Conservation (phyloP, 2,329 filamentous ascomycete species). For the Trichophyton equinum region DNA sequence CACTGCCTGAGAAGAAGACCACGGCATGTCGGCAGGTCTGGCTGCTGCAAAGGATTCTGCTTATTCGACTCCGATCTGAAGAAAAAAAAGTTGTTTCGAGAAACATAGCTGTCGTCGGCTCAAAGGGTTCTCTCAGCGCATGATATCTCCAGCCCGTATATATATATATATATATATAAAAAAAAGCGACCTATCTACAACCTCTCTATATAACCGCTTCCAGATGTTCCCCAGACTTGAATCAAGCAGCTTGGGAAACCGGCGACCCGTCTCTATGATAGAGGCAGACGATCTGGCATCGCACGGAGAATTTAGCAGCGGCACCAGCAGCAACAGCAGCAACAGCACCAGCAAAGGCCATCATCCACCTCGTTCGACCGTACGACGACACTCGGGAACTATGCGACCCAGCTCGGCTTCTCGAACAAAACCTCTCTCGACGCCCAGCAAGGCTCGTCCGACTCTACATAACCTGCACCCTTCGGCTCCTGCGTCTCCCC, state of each 20-base stretch:
- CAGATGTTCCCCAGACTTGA: conserved; percentile 11
- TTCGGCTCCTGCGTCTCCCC: conserved; percentile 52
- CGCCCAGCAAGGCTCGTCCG: conserved; percentile 28
- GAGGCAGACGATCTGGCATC: conserved; percentile 17
- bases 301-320: background rate
- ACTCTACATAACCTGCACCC: conserved; percentile 46
- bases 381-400: conserved; percentile 7
- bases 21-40: background rate
- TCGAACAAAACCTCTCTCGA: conserved; percentile 32
- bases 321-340: conserved; percentile 15
- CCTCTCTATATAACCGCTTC: background rate
- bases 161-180: too few relatives aligned
- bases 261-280: conserved; percentile 18
- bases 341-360: background rate
- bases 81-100: too few relatives aligned
- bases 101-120: too few relatives aligned
- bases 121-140: too few relatives aligned
- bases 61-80: background rate
- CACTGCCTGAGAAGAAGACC: background rate
- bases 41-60: background rate
- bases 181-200: background rate
- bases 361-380: background rate
- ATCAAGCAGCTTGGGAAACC: conserved; percentile 14
- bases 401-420: conserved; percentile 7
- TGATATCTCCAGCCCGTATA: too few relatives aligned